Percentiles rank a stretch among this genome's conserved stretches.
phyloP scores from a whole-genome alignment of 176 grass and related monocot species.

The Bromus sterilis region DNA sequence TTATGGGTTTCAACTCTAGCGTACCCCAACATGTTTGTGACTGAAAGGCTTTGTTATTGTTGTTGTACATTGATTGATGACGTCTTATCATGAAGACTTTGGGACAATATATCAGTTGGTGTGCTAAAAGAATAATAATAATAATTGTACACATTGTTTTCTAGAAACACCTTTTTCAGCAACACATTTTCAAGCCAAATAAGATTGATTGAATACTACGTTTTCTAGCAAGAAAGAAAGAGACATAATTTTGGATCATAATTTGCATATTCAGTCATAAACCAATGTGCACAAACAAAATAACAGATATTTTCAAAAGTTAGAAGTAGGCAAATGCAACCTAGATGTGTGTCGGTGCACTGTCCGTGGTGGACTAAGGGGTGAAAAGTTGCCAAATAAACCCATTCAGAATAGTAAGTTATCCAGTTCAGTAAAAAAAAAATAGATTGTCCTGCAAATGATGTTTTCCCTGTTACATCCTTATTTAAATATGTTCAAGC shows the following conservation, averaged over 20 bases:
- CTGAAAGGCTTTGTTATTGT: no score
- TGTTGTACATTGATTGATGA: not conserved
- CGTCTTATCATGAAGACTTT: not conserved
- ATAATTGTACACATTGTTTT: not conserved
- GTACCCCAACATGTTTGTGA: no score
- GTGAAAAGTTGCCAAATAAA: slow-evolving; percentile 3
- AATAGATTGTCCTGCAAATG: not conserved
- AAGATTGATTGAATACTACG: not conserved
- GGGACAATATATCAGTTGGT: not conserved
- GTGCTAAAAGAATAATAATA: not conserved
- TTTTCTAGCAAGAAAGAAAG: not conserved
- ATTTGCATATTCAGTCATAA: not conserved
- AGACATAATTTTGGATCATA: not conserved
- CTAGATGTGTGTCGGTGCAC: not conserved
- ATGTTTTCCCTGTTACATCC: not conserved
- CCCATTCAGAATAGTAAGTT: not conserved
- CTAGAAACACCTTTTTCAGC: not conserved
- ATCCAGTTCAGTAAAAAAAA: not conserved
- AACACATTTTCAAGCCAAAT: not conserved
- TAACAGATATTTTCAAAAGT: not conserved
- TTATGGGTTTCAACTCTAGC: no score
- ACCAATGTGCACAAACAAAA: not conserved
- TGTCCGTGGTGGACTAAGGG: not conserved
- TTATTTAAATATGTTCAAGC: not conserved
- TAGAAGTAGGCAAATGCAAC: not conserved